Base-by-base conservation (phyloP, 1,284 basidiomycete genomes). In the Cutaneotrichosporon daszewskae region DNA sequence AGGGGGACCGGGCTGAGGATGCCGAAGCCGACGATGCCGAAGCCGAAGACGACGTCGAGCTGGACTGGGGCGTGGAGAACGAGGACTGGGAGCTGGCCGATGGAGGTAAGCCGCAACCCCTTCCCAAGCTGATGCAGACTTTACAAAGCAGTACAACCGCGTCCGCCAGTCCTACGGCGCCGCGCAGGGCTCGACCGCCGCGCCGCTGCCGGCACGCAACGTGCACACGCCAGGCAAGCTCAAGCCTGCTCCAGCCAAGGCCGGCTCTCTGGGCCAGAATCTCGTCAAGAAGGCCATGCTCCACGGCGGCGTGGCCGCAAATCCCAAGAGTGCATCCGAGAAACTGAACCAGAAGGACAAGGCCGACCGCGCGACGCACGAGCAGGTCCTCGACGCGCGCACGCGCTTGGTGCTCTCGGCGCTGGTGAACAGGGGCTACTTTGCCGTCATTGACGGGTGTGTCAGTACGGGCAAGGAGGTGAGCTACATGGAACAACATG, bases 401-500 rank as follows among this genome's bases (percentile, higher is more conserved):
- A 96, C 92, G 3, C 74, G 91, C 25, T 76, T 92, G 32, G 91
- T 95, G 16, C 70, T 96, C 32, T 87, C 88, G 72, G 94, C 94
- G 71, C 88, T 96, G 82, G 85, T 94, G 42, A 87, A 88, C 7
- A 75, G 89, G 37, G 89, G 83, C 0, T 68, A 94, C 23, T 78
- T 96, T 17, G 80, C 85, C 44, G 84, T 87, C 62, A 82, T 96
- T 27, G 91, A 95, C 57, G 88, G 90, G 3, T 96, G 91, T 67
- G 81, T 96, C 26, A 89, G 85, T 58, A 95, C 92, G 0, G 91
- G 91, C 24, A 96, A 96, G 76, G 91, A 96, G 79, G 89, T 87
- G 47, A 23, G 77, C 64, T 17, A 3, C 31, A 32, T 32, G 10
- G 31, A 2, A 16, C 31, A 17, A 10, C 19, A 22, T 16, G 3